Conservation (phyloP, 768 basidiomycete genomes). For the Strobilomyces dryophilus region DNA sequence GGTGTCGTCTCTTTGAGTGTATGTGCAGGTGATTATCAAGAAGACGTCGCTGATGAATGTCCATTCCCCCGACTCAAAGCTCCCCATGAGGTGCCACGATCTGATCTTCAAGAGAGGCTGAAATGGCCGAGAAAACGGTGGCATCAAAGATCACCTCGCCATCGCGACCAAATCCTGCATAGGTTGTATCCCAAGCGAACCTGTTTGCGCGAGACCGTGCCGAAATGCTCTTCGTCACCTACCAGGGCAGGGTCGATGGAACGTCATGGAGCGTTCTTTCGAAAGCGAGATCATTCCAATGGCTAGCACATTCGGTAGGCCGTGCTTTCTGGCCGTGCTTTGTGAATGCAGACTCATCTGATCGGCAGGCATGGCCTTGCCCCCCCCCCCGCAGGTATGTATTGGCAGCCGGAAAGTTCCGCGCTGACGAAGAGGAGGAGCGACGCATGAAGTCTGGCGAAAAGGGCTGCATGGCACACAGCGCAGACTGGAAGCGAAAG, state of each 20-base stretch:
- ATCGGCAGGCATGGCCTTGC: constrained; percentile 19
- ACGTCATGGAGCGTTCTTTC: constrained; percentile 33
- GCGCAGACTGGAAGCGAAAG: constrained; percentile 30
- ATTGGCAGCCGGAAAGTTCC: constrained; percentile 23
- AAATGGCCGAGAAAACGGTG: constrained; percentile 34
- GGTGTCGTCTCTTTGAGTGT: too few relatives aligned
- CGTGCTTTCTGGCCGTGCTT: not conserved
- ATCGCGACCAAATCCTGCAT: constrained; percentile 45
- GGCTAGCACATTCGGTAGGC: constrained; percentile 23
- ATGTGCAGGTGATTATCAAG: too few relatives aligned
- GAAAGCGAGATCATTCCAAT: constrained; percentile 43
- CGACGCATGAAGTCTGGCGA: constrained; percentile 28
- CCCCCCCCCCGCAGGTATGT: constrained; percentile 37
- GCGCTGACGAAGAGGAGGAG: constrained; percentile 26
- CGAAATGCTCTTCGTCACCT: constrained; percentile 42
- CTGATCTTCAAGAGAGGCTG: too few relatives aligned
- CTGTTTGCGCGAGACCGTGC: constrained; percentile 40
- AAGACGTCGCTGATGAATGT: too few relatives aligned
- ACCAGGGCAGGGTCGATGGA: constrained; percentile 40
- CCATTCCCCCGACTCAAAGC: too few relatives aligned
- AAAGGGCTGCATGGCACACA: constrained; percentile 32
- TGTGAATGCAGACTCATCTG: not conserved
- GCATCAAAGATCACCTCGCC: constrained; percentile 45
- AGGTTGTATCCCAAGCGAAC: constrained; percentile 39
- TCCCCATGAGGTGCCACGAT: too few relatives aligned